phyloP scores from a whole-genome alignment of 2,329 filamentous ascomycete species.

The Didymosphaeria variabile region DNA sequence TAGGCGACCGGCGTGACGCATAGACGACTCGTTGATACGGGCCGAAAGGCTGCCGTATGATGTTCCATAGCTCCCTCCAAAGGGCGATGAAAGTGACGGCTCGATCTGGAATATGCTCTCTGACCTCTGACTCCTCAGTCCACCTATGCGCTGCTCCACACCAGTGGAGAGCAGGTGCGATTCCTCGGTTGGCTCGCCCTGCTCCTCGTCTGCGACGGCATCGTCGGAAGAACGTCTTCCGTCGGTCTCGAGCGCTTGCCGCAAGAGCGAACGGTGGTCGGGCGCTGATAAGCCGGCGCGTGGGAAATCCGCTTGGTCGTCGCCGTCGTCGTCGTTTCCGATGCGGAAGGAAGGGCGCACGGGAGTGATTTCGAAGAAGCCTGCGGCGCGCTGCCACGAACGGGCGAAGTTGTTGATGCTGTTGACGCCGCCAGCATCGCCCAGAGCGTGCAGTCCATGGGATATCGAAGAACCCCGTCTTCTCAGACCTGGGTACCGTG shows the following conservation, averaged over 20 bases:
- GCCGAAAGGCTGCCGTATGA: slow-evolving; percentile 68
- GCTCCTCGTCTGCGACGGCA: slow-evolving; percentile 48
- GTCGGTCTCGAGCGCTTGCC: slow-evolving; percentile 50
- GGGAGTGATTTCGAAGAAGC: slow-evolving; percentile 86
- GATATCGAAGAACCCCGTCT: slow-evolving; percentile 58
- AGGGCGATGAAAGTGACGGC: slow-evolving; percentile 69
- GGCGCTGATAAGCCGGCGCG: slow-evolving; percentile 44
- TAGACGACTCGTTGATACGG: slow-evolving; percentile 64
- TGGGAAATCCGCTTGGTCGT: slow-evolving; percentile 44
- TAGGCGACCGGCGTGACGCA: slow-evolving; percentile 63
- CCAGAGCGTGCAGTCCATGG: slow-evolving; percentile 59
- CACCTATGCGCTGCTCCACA: slow-evolving; percentile 39
- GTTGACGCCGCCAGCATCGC: slow-evolving; percentile 89
- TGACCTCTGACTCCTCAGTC: slow-evolving; percentile 42
- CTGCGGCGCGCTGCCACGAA: slow-evolving; percentile 90
- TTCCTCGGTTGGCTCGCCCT: slow-evolving; percentile 40
- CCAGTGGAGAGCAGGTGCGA: slow-evolving; percentile 37
- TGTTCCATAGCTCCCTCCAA: slow-evolving; percentile 76
- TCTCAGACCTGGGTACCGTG: slow-evolving; percentile 39
- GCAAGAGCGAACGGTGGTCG: slow-evolving; percentile 54
- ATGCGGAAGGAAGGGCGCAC: slow-evolving; percentile 76
- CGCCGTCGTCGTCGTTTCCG: slow-evolving; percentile 49
- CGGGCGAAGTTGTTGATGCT: slow-evolving; percentile 92
- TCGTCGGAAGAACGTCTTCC: slow-evolving; percentile 50
- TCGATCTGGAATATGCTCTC: slow-evolving; percentile 60